Conservation (phyloP, 164 flowering plant genomes). For the Annona squamosa region DNA sequence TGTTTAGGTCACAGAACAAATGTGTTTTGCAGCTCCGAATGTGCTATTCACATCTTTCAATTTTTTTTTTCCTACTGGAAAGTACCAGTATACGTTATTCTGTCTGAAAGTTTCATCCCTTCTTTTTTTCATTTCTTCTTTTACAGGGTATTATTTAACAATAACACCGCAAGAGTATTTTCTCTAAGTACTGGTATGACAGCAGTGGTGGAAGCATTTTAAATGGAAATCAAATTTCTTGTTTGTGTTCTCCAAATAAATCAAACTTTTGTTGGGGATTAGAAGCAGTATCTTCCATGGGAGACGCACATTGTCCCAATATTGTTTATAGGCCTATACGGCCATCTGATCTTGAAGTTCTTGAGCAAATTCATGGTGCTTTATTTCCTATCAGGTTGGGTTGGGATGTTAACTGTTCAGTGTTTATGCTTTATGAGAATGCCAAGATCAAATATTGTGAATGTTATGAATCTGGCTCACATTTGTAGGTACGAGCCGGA, state of each 20-base stretch:
- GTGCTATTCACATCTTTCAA: neutral
- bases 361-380: constrained; percentile 67
- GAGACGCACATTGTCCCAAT: constrained; percentile 39
- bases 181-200: constrained; percentile 21
- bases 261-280: constrained; percentile 34
- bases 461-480: neutral
- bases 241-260: constrained; percentile 17
- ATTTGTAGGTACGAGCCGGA: constrained; percentile 81
- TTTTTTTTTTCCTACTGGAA: neutral
- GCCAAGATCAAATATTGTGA: neutral
- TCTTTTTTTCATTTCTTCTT: neutral
- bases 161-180: neutral
- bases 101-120: neutral
- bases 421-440: neutral
- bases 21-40: neutral
- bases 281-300: constrained; percentile 37
- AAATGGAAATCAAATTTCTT: constrained; percentile 36
- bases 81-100: neutral
- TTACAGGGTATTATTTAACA: constrained; percentile 3
- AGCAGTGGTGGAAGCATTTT: constrained; percentile 22
- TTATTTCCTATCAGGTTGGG: constrained; percentile 86
- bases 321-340: constrained; percentile 66
- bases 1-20: neutral
- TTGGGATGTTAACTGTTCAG: neutral
- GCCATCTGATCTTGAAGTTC: constrained; percentile 66